Evolutionary conservation across 2,329 filamentous ascomycete species (phyloP).

Genomic region (Verticillium klebahnii): DNA sequence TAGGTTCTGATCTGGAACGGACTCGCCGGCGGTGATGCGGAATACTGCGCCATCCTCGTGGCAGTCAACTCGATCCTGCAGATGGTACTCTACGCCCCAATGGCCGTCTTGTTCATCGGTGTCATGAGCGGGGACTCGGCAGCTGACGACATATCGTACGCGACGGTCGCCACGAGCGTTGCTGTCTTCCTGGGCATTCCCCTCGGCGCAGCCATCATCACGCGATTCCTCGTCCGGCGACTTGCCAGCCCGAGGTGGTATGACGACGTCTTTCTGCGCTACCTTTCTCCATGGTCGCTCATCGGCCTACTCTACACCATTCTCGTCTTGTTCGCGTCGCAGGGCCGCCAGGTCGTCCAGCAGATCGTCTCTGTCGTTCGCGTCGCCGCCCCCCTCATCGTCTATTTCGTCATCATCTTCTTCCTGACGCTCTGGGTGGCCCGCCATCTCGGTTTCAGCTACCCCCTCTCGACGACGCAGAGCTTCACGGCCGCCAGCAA

Average conservation of each 20-base stretch:
- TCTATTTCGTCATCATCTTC: slow-evolving; percentile 72
- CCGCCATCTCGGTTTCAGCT: slow-evolving; percentile 60
- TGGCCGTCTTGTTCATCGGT: slow-evolving; percentile 59
- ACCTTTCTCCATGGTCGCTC: slow-evolving; percentile 62
- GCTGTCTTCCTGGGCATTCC: slow-evolving; percentile 76
- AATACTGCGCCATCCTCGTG: slow-evolving; percentile 71
- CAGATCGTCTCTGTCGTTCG: slow-evolving; percentile 73
- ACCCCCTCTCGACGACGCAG: slow-evolving; percentile 62
- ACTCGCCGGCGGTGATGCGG: slow-evolving; percentile 64
- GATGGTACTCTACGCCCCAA: slow-evolving; percentile 60
- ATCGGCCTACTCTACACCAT: slow-evolving; percentile 77
- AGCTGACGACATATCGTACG: slow-evolving; percentile 40
- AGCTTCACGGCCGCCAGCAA: slow-evolving; percentile 80
- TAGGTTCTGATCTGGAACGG: slow-evolving; percentile 69
- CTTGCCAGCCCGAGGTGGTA: slow-evolving; percentile 55
- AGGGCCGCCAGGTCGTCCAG: slow-evolving; percentile 65
- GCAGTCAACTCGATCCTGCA: slow-evolving; percentile 64
- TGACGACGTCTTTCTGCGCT: slow-evolving; percentile 59
- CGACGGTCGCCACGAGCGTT: slow-evolving; percentile 65
- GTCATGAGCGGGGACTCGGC: slow-evolving; percentile 49
- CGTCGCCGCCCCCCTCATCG: slow-evolving; percentile 67
- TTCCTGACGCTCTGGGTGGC: slow-evolving; percentile 55
- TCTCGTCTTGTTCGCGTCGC: slow-evolving; percentile 70
- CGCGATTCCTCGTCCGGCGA: slow-evolving; percentile 52
- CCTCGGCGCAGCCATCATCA: slow-evolving; percentile 65